Evolutionary conservation across 306 rosid species (phyloP).

Genomic region (Dryas drummondii): DNA sequence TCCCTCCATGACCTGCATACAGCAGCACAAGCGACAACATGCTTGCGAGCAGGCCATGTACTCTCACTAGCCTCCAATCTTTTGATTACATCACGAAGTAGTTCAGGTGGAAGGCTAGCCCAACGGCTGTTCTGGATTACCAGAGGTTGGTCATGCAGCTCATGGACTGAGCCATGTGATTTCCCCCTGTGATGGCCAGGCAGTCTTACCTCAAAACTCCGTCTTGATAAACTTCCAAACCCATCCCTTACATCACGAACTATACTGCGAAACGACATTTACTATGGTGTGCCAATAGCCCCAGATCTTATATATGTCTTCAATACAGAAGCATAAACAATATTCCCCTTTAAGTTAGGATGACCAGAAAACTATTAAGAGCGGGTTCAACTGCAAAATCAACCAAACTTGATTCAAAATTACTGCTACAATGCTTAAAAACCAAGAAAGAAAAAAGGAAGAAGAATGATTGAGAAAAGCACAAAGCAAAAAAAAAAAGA

Average conservation of each 20-base stretch:
- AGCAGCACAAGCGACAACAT: constrained; percentile 79
- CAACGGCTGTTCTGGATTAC: constrained; percentile 65
- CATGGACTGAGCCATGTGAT: constrained; percentile 68
- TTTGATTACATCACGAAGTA: constrained; percentile 70
- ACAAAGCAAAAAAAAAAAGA: constrained; percentile 49
- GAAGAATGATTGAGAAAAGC: constrained; percentile 60
- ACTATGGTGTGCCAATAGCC: constrained; percentile 34
- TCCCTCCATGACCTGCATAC: constrained; percentile 96
- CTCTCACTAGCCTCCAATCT: constrained; percentile 86
- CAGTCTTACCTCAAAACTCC: constrained; percentile 82
- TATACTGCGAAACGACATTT: constrained; percentile 93
- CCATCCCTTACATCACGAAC: constrained; percentile 88
- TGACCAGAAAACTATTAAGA: constrained; percentile 17
- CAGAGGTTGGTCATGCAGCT: constrained; percentile 44
- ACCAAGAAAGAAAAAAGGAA: constrained; percentile 50
- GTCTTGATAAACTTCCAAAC: constrained; percentile 79
- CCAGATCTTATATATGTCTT: constrained; percentile 30
- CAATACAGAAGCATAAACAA: constrained; percentile 19
- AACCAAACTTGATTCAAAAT: constrained; percentile 44
- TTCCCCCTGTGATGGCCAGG: constrained; percentile 66
- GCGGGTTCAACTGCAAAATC: constrained; percentile 49
- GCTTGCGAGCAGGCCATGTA: constrained; percentile 78
- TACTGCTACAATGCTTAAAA: constrained; percentile 40
- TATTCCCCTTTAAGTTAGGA: constrained; percentile 26
- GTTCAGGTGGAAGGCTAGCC: constrained; percentile 91